Evolutionary conservation across 2,329 filamentous ascomycete species (phyloP).

Genomic region (Xylariomycetidae sp.): DNA sequence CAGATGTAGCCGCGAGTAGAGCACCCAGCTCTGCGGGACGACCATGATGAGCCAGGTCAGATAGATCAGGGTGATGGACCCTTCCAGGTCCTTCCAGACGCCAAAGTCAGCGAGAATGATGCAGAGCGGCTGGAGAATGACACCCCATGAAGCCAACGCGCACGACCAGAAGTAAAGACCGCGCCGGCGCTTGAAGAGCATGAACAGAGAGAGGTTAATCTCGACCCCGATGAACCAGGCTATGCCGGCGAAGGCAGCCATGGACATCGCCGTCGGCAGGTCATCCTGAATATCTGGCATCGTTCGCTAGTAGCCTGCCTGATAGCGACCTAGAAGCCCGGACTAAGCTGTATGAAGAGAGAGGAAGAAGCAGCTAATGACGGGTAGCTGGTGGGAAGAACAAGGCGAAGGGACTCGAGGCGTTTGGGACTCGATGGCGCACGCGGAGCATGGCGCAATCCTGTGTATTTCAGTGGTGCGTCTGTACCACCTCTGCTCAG

Average conservation of each 20-base stretch:
- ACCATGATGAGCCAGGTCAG: constrained; percentile 29
- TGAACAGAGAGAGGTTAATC: constrained; percentile 25
- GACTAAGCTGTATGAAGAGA: no score
- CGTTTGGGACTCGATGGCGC: no score
- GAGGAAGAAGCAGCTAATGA: no score
- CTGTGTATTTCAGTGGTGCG: no score
- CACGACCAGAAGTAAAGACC: constrained; percentile 30
- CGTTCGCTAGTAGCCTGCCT: no score
- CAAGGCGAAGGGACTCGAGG: no score
- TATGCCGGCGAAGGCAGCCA: constrained; percentile 32
- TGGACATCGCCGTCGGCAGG: constrained; percentile 25
- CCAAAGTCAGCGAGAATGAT: constrained; percentile 27
- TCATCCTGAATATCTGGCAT: constrained; percentile 4
- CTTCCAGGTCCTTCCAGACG: constrained; percentile 19
- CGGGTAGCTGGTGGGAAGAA: no score
- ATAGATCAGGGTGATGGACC: constrained; percentile 24
- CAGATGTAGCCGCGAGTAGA: constrained; percentile 28
- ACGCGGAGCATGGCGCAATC: no score
- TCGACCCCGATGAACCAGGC: constrained; percentile 30
- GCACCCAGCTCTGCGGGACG: constrained; percentile 25
- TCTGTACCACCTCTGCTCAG: no score
- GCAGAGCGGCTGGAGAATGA: constrained; percentile 25
- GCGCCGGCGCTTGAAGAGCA: constrained; percentile 26
- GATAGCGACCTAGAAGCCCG: no score
- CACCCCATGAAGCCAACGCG: constrained; percentile 23